Conservation (phyloP, 2,329 filamentous ascomycete species). For the Geosmithia flava region DNA sequence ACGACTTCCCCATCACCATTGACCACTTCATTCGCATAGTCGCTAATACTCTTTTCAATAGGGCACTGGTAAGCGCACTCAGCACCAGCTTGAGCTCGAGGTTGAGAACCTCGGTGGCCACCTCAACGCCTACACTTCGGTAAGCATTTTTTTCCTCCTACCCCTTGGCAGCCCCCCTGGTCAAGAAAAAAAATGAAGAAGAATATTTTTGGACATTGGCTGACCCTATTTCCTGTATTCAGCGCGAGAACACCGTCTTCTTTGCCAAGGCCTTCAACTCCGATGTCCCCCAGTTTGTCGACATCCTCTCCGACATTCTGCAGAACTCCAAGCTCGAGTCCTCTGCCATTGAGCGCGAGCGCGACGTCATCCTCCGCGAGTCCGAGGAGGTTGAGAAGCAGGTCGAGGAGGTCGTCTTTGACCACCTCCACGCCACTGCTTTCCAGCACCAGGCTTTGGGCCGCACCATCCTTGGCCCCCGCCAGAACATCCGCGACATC, state of each 20-base stretch:
- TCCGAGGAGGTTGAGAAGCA: conserved; percentile 99
- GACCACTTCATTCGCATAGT: background rate
- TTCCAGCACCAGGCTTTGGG: conserved; percentile 94
- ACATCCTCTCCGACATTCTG: conserved; percentile 97
- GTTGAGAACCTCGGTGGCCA: conserved; percentile 99
- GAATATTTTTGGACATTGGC: background rate
- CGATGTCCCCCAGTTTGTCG: conserved; percentile 90
- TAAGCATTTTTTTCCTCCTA: conserved; percentile 34
- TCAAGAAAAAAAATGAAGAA: background rate
- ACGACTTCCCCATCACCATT: conserved; percentile 12
- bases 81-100: conserved; percentile 97
- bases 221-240: conserved; percentile 1
- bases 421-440: conserved; percentile 96
- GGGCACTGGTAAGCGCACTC: conserved; percentile 89
- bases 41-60: conserved; percentile 17
- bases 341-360: conserved; percentile 88
- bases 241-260: conserved; percentile 99
- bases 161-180: no score
- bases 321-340: conserved; percentile 98
- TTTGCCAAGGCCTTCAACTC: conserved; percentile 99
- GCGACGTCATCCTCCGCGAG: conserved; percentile 96
- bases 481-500: conserved; percentile 97
- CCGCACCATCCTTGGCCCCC: conserved; percentile 93
- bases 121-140: conserved; percentile 98
- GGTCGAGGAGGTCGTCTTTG: conserved; percentile 97